Conservation (phyloP, 768 basidiomycete genomes). For the Termitomyces sp. region DNA sequence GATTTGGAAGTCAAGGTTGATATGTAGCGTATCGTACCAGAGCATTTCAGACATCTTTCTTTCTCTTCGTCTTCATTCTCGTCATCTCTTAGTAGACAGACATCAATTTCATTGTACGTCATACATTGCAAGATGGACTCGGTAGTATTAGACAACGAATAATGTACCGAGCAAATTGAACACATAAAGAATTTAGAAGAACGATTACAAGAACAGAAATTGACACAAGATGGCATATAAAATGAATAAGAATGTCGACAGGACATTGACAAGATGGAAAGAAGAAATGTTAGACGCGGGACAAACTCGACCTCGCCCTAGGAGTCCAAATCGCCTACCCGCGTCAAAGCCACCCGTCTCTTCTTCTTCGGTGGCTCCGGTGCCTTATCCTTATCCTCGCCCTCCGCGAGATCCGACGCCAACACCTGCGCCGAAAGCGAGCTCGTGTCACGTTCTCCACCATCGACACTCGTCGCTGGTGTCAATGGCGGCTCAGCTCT, state of each 20-base stretch:
- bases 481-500: conserved; percentile 42
- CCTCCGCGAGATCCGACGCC: conserved; percentile 14
- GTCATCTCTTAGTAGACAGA: neutral
- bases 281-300: neutral
- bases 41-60: too few species aligned
- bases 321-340: conserved; percentile 54
- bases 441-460: conserved; percentile 25
- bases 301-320: conserved; percentile 6
- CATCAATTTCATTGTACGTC: neutral
- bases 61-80: too few species aligned
- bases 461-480: conserved; percentile 45
- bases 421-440: conserved; percentile 1
- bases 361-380: conserved; percentile 81
- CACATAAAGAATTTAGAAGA: neutral
- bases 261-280: neutral
- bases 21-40: too few species aligned
- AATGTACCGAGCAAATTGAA: neutral
- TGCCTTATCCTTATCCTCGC: conserved; percentile 18
- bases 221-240: conserved; percentile 1
- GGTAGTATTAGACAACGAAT: neutral
- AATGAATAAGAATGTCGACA: neutral
- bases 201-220: neutral
- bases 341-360: conserved; percentile 71
- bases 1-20: too few species aligned
- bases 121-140: neutral